Percentiles rank a stretch among this genome's conserved stretches.
Conservation (phyloP, 202 grass and related monocot species). For the Panicum hallii region DNA sequence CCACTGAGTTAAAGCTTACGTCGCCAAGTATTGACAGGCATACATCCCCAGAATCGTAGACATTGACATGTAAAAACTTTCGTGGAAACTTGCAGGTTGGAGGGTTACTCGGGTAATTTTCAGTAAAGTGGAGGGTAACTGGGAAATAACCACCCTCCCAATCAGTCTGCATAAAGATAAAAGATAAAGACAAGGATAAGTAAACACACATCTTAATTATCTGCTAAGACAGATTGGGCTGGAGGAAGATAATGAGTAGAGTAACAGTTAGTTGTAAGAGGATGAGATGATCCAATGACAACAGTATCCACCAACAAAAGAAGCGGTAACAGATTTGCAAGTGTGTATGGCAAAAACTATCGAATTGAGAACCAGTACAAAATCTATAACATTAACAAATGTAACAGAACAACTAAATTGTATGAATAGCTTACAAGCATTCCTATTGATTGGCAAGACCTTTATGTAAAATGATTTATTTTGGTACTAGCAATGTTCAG, state of each 20-base stretch:
- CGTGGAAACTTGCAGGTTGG: conserved; percentile 79
- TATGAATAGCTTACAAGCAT: conserved; percentile 18
- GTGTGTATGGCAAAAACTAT: neutral
- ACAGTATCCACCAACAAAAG: conserved; percentile 13
- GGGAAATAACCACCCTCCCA: conserved; percentile 92
- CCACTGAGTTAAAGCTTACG: conserved; percentile 51
- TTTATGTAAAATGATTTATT: neutral
- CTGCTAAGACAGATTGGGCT: neutral
- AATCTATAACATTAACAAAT: neutral
- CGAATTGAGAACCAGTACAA: neutral
- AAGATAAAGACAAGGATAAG: neutral
- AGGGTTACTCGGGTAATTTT: conserved; percentile 75
- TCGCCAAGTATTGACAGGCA: conserved; percentile 77
- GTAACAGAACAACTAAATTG: neutral
- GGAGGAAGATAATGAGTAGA: neutral
- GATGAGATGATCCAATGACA: neutral
- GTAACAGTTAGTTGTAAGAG: neutral
- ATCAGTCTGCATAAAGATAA: conserved; percentile 68
- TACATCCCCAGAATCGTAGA: conserved; percentile 64
- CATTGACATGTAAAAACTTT: conserved; percentile 83
- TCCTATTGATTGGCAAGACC: neutral
- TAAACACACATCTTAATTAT: neutral
- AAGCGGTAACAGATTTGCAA: neutral
- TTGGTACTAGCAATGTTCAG: neutral
- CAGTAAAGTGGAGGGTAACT: conserved; percentile 65